A percentile compares a stretch with the other conserved stretches of the same genome.
phyloP scores from a whole-genome alignment of 352 stramenopile species.

The Thraustotheca clavata region DNA sequence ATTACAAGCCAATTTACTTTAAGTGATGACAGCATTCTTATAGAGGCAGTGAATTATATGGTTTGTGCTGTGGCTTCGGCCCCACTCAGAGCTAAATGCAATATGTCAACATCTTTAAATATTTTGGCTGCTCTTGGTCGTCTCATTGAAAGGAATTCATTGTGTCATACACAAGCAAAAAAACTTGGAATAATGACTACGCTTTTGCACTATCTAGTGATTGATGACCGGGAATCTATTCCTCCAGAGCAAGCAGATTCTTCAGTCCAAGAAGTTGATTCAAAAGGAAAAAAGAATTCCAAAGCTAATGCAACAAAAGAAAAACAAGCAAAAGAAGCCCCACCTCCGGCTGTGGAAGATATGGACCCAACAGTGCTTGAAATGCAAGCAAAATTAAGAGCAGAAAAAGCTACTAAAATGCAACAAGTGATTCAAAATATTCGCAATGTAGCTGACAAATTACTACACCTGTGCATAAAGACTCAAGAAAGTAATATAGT shows the following conservation, averaged over 20 bases:
- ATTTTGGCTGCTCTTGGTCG: conserved; percentile 9
- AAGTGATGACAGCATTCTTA: neutral
- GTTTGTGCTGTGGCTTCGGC: neutral
- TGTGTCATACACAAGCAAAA: neutral
- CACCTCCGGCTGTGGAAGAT: neutral
- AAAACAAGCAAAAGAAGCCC: neutral
- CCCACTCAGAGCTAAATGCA: neutral
- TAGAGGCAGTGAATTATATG: neutral
- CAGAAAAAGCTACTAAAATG: neutral
- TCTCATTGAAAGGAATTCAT: neutral
- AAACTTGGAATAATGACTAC: neutral
- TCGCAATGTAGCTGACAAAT: conserved; percentile 10
- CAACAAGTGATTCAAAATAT: neutral
- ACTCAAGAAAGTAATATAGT: neutral
- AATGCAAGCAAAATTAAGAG: neutral
- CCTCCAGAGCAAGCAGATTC: neutral
- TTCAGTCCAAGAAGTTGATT: neutral
- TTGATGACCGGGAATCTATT: neutral
- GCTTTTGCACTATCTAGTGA: conserved; percentile 8
- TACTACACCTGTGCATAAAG: conserved; percentile 3
- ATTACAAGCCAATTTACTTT: neutral
- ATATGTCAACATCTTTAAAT: neutral
- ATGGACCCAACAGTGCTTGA: neutral
- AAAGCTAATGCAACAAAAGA: conserved; percentile 2
- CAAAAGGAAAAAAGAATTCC: neutral